Base-by-base conservation (phyloP, 2,329 filamentous ascomycete species). In the Colletotrichum chrysophilum region DNA sequence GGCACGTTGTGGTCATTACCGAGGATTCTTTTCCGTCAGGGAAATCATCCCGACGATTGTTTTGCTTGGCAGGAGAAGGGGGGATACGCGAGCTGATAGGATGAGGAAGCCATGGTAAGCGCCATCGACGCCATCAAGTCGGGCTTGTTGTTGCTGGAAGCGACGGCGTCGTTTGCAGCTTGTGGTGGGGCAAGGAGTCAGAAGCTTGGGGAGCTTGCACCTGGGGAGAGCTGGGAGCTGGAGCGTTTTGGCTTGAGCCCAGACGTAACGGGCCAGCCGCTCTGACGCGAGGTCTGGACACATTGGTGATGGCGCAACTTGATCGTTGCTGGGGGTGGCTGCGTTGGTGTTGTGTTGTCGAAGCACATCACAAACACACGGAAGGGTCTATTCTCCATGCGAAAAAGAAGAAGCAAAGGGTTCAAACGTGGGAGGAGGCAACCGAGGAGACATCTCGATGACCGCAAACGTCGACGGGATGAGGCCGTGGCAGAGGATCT, bases 101-200 rank as follows among this genome's bases (percentile, higher is more conserved):
- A 52, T 52, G 16, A 55, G 32, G 30, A 48, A 68, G 62, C 55
- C 62, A 64, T 26, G 34, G 32, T 32, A 21, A 62, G 70, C 56
- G 43, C 70, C 56, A 48, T 64, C 43, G 62, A 62, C 32, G 70
- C 56, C 69, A 58, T 28, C 24, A 18, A 32, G 68, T 48, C 32
- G 32, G 43, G 26, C 18, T 48, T 55, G 21, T 52, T 38, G 24
- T 21, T 34, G 38, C 21, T 30, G 30, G 43, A n/a, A 7, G 48
- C 18, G 69, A 73, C 69, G 64, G 43, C 56, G 70, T 61, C 69
- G 73, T 75, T 75, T 67, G 68, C 73, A 52, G 65, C 62, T 52
- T 52, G n/a, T 52, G 0, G 43, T 21, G 43, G 43, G 43, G 43
- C n/a, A 52, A 4, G n/a, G 7, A 13, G 43, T 48, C 3, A 52